Conservation (phyloP, 2,329 filamentous ascomycete species). For the Teratosphaeria viscida region DNA sequence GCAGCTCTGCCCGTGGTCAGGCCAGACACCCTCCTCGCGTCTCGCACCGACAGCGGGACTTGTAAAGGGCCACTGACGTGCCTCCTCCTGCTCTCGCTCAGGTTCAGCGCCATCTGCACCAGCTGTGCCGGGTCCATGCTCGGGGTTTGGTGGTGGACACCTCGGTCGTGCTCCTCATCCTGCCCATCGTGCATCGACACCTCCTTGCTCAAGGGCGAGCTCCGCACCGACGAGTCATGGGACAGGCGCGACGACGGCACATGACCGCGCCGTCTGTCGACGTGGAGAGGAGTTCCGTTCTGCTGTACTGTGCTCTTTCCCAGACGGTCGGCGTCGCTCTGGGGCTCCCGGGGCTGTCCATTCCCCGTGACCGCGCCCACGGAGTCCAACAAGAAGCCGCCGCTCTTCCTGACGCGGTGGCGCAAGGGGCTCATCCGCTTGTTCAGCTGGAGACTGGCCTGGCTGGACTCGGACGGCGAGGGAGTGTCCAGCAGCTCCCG, state of each 20-base stretch:
- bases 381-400: constrained; percentile 29
- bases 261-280: constrained; percentile 9
- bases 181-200: constrained; percentile 9
- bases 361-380: constrained; percentile 11
- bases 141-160: constrained; percentile 21
- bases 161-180: constrained; percentile 1
- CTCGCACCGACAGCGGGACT: constrained; percentile 39
- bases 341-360: constrained; percentile 4
- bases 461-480: neutral
- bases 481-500: neutral
- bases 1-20: neutral
- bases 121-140: constrained; percentile 79
- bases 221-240: constrained; percentile 16
- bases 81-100: constrained; percentile 68
- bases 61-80: constrained; percentile 49
- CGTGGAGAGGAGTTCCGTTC: constrained; percentile 9
- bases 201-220: constrained; percentile 20
- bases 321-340: constrained; percentile 1
- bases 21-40: constrained; percentile 33
- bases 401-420: constrained; percentile 19
- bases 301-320: constrained; percentile 11
- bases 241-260: constrained; percentile 8
- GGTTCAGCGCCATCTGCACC: constrained; percentile 79
- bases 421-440: neutral
- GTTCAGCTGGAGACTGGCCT: neutral